Percentiles rank a stretch among this genome's conserved stretches.
Evolutionary conservation across 2,329 filamentous ascomycete species (phyloP).

Genomic region (Colletotrichum sp.): DNA sequence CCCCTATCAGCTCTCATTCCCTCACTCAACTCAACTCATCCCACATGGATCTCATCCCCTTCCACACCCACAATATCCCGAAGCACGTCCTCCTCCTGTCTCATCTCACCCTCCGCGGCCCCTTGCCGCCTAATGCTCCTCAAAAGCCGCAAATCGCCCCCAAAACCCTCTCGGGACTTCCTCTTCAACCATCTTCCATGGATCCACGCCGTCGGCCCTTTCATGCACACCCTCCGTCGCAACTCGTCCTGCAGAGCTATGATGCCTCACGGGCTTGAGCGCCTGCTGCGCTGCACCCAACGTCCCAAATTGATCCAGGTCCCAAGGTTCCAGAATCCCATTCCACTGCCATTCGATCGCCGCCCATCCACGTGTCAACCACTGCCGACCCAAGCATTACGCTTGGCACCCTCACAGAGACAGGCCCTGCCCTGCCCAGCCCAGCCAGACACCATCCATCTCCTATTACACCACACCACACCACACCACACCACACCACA

Average conservation of each 20-base stretch:
- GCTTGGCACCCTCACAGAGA: background rate
- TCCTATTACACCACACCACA: background rate
- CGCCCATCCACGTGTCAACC: slow-evolving; percentile 10
- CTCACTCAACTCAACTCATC: background rate
- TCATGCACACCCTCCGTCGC: background rate
- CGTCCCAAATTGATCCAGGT: background rate
- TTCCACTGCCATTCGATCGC: background rate
- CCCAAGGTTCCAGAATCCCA: background rate
- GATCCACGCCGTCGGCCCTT: background rate
- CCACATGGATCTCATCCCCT: background rate
- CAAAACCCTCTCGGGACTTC: background rate
- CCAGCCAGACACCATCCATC: background rate
- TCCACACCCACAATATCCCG: background rate
- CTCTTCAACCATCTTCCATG: background rate
- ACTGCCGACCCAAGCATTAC: background rate
- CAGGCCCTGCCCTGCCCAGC: background rate
- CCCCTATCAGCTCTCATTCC: background rate
- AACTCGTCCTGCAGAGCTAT: background rate
- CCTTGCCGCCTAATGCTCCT: background rate
- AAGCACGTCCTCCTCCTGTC: background rate
- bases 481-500: background rate
- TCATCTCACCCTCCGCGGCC: slow-evolving; percentile 1
- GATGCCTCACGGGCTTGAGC: slow-evolving; percentile 1
- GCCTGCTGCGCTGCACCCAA: background rate
- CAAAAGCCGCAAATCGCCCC: background rate